Conservation (phyloP, 2,329 filamentous ascomycete species). For the Myrmaecium sp. region DNA sequence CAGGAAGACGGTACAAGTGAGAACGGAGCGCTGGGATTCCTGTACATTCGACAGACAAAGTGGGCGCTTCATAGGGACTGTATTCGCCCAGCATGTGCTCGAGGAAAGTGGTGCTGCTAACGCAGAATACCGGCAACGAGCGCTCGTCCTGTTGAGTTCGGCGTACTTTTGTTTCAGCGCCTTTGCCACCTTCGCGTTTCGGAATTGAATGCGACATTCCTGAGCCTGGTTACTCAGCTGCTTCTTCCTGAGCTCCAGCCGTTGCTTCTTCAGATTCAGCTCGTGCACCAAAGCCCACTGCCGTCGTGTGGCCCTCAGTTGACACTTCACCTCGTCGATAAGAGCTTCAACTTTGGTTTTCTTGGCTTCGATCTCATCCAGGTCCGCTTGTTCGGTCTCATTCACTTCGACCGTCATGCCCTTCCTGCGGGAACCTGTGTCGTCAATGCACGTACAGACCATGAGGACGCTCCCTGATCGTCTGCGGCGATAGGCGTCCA, state of each 20-base stretch:
- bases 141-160: constrained; percentile 7
- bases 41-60: constrained; percentile 6
- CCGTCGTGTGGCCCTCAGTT: too few relatives aligned
- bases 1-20: constrained; percentile 7
- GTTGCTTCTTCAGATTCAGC: background rate
- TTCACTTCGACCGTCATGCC: too few relatives aligned
- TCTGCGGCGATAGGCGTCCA: constrained; percentile 8
- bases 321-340: constrained; percentile 1
- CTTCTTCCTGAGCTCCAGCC: background rate
- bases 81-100: constrained; percentile 6
- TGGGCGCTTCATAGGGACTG: constrained; percentile 1
- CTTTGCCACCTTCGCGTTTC: constrained; percentile 6
- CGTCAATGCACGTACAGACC: constrained; percentile 9
- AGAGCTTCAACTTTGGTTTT: background rate
- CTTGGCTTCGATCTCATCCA: too few relatives aligned
- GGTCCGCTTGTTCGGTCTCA: background rate
- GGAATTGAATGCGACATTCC: constrained; percentile 3
- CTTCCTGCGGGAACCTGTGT: too few relatives aligned
- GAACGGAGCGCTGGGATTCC: constrained; percentile 7
- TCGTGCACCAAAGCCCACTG: background rate
- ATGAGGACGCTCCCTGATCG: constrained; percentile 9
- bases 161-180: constrained; percentile 3
- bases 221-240: background rate
- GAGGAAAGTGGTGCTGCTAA: constrained; percentile 9
- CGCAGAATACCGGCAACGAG: constrained; percentile 7